A percentile compares a stretch with the other conserved stretches of the same genome.
phyloP scores from a whole-genome alignment of 2,329 filamentous ascomycete genomes.

The Neonectria ditissima region DNA sequence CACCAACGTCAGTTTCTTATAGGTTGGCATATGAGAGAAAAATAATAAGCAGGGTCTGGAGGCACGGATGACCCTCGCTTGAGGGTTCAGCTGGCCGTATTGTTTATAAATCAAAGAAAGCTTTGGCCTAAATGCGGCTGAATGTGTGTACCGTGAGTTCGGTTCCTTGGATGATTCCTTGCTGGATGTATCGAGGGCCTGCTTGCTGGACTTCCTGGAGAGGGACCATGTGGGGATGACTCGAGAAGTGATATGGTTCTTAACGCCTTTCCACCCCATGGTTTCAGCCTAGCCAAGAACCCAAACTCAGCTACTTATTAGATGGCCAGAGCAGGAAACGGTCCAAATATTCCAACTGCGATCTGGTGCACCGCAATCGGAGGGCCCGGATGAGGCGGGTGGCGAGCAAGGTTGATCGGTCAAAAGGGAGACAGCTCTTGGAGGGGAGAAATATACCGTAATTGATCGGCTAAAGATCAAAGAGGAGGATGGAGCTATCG shows the following conservation, averaged over 20 bases:
- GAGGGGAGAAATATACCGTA: constrained; percentile 23
- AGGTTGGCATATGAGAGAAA: constrained; percentile 1
- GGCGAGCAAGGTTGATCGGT: constrained; percentile 13
- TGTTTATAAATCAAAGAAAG: constrained; percentile 22
- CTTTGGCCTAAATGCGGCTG: constrained; percentile 21
- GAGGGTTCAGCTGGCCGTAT: constrained; percentile 17
- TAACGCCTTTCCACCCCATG: constrained; percentile 56
- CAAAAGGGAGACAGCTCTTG: constrained; percentile 19
- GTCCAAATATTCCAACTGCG: constrained; percentile 11
- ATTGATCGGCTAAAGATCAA: constrained; percentile 13
- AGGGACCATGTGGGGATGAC: constrained; percentile 48
- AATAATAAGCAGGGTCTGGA: neutral
- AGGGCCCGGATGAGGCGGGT: constrained; percentile 17
- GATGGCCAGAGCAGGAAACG: constrained; percentile 14
- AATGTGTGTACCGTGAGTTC: constrained; percentile 46
- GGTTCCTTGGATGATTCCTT: constrained; percentile 36
- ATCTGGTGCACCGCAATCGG: constrained; percentile 17
- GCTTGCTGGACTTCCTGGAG: constrained; percentile 45
- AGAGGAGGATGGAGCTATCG: constrained; percentile 12
- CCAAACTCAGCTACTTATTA: neutral
- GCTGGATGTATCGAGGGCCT: constrained; percentile 26
- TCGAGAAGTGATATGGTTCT: constrained; percentile 50
- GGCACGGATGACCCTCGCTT: constrained; percentile 18
- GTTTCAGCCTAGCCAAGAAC: constrained; percentile 26
- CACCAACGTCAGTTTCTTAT: constrained; percentile 34